phyloP scores from a whole-genome alignment of 1,284 basidiomycete species.

The Puccinia hordei region DNA sequence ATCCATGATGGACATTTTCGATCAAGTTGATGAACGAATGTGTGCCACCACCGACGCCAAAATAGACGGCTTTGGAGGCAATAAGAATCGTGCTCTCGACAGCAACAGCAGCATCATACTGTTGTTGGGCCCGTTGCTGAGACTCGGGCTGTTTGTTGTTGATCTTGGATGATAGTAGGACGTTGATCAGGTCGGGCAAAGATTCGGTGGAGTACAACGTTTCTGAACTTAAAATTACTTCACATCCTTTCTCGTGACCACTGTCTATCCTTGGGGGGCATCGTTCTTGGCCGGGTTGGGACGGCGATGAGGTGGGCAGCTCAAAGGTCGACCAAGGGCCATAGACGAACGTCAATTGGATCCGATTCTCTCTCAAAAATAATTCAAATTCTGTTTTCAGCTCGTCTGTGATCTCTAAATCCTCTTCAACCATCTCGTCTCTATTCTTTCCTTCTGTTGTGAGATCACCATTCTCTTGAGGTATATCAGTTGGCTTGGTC shows the following conservation, averaged over 20 bases:
- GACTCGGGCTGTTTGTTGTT: conserved; percentile 24
- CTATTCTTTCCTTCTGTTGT: background rate
- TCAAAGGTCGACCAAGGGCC: conserved; percentile 70
- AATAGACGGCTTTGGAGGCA: conserved; percentile 88
- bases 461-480: conserved; percentile 1
- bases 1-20: conserved; percentile 53
- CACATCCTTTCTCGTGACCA: conserved; percentile 61
- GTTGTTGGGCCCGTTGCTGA: conserved; percentile 8
- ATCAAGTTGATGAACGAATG: conserved; percentile 71
- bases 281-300: background rate
- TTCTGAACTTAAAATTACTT: conserved; percentile 82
- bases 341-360: conserved; percentile 74
- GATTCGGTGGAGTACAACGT: conserved; percentile 81
- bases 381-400: conserved; percentile 20
- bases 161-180: conserved; percentile 57
- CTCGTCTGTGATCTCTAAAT: conserved; percentile 65
- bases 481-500: too few relatives aligned
- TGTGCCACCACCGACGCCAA: conserved; percentile 90
- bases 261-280: background rate
- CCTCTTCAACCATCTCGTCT: conserved; percentile 56
- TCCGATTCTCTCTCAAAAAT: conserved; percentile 59
- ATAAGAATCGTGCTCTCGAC: conserved; percentile 55
- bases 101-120: background rate
- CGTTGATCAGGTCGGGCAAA: conserved; percentile 68
- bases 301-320: background rate